These are phyloP conservation scores for Boletellus ananas DNA, from an alignment of 768 basidiomycete species.

Conservation along the genomic window DNA sequence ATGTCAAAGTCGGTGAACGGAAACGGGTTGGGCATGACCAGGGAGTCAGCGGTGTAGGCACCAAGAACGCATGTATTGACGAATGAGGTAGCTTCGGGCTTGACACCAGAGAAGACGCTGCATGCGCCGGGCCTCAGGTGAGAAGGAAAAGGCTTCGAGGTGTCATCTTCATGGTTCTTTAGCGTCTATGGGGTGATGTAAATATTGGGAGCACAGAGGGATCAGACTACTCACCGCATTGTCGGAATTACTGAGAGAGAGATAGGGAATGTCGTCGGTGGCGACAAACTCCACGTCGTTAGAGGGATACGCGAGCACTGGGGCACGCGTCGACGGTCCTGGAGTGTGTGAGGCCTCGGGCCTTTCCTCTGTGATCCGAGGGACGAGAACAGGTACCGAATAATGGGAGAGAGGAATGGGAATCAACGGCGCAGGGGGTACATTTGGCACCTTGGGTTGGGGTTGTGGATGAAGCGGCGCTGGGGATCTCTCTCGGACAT, in stretches of 20 bases:
- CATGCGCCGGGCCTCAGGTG: conserved; percentile 19
- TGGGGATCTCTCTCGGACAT: conserved; percentile 7
- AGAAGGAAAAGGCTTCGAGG: conserved; percentile 12
- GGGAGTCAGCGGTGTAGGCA: conserved; percentile 7
- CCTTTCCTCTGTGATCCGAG: neutral
- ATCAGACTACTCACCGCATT: conserved; percentile 15
- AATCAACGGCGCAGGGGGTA: neutral
- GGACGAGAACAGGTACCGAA: neutral
- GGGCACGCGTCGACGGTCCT: conserved; percentile 6
- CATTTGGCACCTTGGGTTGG: conserved; percentile 7
- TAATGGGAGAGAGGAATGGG: neutral
- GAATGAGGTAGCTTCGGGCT: conserved; percentile 27
- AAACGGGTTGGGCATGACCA: conserved; percentile 2
- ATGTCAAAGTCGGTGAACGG: conserved; percentile 10
- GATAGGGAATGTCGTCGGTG: conserved; percentile 34
- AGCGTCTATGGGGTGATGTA: conserved; percentile 10
- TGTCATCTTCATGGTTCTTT: neutral
- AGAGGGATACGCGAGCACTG: conserved; percentile 16
- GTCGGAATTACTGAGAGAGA: conserved; percentile 26
- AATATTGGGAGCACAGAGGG: neutral
- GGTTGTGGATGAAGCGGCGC: conserved; percentile 5
- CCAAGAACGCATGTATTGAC: conserved; percentile 26
- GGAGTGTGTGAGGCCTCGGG: conserved; percentile 2
- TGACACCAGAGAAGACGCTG: conserved; percentile 28
- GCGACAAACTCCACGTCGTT: conserved; percentile 26